Base-by-base conservation (phyloP, 164 flowering plant genomes). In the Aristolochia contorta region DNA sequence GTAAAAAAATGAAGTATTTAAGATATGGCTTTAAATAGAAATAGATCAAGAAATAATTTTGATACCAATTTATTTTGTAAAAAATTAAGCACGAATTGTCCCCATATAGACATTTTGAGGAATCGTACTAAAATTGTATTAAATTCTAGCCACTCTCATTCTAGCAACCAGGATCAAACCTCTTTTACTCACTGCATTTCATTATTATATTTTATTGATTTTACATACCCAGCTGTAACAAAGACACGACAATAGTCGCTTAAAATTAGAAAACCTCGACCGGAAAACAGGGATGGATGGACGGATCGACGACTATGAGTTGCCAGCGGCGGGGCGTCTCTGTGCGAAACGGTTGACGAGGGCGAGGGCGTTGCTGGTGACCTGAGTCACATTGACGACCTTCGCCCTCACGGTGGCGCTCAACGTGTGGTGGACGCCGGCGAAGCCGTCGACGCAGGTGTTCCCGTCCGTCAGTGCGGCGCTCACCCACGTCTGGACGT, bases 401-500 rank as follows among this genome's bases (percentile, higher is more conserved):
- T 46, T 58, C 1, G 30, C 46, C 54, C 58, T 64, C 24, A 74
- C 66, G 25, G 57, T 45, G 14, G 67, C 56, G 37, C 56, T 69
- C 13, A 73, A 52, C 10, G 52, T 50, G 59, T 24, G n/a, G 30
- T 65, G 4, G 27, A 62, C 7, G 15, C 63, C 69, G 0, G 71
- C 57, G 56, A 77, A 77, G 43, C 77, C 80, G 41, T 77, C 73
- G 20, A 71, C 43, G 59, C 80, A 74, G 10, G 80, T 74, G 65
- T 27, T 66, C 54, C 68, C 77, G 48, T 77, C 73, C 13, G 80
- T 74, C 41, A 77, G 65, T 15, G 80, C 80, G 12, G 80, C 74
- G 50, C 80, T 77, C 16, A 74, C 77, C 80, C 80, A 77, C 14
- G 77, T 74, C 68, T 74, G 63, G 21, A 71, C 80, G 56, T 77